Percentiles rank a stretch among this genome's conserved stretches.
These are phyloP conservation scores for Apophysomyces ossiformis DNA, from an alignment of 371 early-diverging fungal genomes.

Conservation along the genomic window DNA sequence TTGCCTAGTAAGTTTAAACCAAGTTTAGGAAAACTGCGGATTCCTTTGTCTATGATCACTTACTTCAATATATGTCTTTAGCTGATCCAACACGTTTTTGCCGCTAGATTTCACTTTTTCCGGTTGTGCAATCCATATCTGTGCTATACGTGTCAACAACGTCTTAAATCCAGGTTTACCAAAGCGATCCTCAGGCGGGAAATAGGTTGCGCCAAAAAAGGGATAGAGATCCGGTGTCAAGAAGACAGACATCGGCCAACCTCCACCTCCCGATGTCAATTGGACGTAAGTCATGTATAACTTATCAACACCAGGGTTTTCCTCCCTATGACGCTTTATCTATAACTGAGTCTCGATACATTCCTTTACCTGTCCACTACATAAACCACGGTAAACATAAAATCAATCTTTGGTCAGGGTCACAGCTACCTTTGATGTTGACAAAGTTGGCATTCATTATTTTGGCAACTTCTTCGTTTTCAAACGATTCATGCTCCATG, in stretches of 20 bases:
- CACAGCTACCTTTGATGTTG: conserved; percentile 55
- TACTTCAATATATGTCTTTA: conserved; percentile 45
- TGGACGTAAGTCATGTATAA: conserved; percentile 65
- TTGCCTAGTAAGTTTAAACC: conserved; percentile 17
- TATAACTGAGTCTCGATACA: neutral
- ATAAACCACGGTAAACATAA: neutral
- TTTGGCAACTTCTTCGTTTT: conserved; percentile 57
- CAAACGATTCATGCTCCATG: conserved; percentile 73
- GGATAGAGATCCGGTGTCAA: conserved; percentile 70
- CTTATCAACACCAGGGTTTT: conserved; percentile 70
- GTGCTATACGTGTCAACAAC: conserved; percentile 46
- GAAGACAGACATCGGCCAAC: conserved; percentile 69
- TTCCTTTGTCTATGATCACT: neutral
- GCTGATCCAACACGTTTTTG: conserved; percentile 41
- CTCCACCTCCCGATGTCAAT: conserved; percentile 62
- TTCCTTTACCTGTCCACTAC: conserved; percentile 41
- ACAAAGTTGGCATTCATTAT: conserved; percentile 67
- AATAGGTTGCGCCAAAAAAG: conserved; percentile 73
- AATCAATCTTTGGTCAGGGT: neutral
- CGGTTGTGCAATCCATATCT: conserved; percentile 47
- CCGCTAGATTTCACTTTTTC: conserved; percentile 49
- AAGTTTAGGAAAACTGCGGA: neutral
- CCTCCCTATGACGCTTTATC: conserved; percentile 51
- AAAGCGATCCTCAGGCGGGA: conserved; percentile 58
- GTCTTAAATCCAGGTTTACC: conserved; percentile 62